Conservation (phyloP, 805 yeast species). For the Candida coquimbonensis region DNA sequence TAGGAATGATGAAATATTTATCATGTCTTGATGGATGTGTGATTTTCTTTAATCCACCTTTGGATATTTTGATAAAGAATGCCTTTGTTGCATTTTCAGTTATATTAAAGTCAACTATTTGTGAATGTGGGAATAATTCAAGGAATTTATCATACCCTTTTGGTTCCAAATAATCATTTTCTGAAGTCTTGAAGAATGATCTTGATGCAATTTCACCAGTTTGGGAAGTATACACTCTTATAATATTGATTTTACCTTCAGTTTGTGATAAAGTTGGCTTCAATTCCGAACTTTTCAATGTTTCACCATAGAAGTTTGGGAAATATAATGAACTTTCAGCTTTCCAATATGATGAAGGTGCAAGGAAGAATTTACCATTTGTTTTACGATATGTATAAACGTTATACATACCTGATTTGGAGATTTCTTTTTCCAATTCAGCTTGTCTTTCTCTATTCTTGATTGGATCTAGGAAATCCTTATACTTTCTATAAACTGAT, state of each 20-base stretch:
- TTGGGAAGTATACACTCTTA: constrained; percentile 58
- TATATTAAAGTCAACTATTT: constrained; percentile 68
- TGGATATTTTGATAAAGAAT: constrained; percentile 48
- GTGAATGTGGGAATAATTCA: constrained; percentile 44
- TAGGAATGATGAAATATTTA: constrained; percentile 58
- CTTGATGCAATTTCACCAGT: constrained; percentile 65
- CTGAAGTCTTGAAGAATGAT: constrained; percentile 46
- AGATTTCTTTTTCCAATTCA: constrained; percentile 55
- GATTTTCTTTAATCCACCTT: constrained; percentile 34
- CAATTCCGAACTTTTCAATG: constrained; percentile 32
- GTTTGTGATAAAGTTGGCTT: constrained; percentile 31
- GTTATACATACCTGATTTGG: constrained; percentile 62
- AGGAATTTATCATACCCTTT: constrained; percentile 36
- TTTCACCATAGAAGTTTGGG: constrained; percentile 66
- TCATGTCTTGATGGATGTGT: constrained; percentile 43
- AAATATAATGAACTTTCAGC: constrained; percentile 68
- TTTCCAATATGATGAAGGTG: constrained; percentile 78
- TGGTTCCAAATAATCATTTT: constrained; percentile 33
- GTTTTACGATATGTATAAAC: constrained; percentile 61
- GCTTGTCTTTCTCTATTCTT: constrained; percentile 41
- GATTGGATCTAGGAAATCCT: constrained; percentile 42
- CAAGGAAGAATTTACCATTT: constrained; percentile 74
- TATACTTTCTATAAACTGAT: constrained; percentile 29
- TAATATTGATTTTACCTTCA: constrained; percentile 48
- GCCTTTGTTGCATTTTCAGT: constrained; percentile 72